These are phyloP conservation scores for Huntiella savannae DNA, from an alignment of 2,329 filamentous ascomycete species.

Conservation along the genomic window DNA sequence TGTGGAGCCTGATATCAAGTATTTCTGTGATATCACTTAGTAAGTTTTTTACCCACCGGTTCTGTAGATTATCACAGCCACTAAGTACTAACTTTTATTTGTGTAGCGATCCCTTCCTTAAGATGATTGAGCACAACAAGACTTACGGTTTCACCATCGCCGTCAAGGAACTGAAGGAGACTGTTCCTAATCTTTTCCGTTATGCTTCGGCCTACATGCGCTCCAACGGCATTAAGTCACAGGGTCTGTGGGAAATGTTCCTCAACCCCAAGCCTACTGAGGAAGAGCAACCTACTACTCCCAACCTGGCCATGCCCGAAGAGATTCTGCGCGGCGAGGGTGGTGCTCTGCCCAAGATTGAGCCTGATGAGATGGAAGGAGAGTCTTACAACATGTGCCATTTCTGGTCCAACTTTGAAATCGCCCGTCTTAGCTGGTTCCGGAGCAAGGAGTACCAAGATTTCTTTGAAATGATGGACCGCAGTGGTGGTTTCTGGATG, in stretches of 20 bases:
- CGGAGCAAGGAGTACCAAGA: conserved; percentile 93
- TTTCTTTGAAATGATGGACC: conserved; percentile 98
- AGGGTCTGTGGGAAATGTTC: conserved; percentile 98
- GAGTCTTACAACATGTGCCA: conserved; percentile 99
- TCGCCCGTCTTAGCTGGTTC: conserved; percentile 87
- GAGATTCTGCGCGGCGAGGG: conserved; percentile 56
- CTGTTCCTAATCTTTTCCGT: conserved; percentile 94
- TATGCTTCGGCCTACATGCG: conserved; percentile 98
- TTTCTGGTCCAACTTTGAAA: conserved; percentile 99
- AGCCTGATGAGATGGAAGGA: conserved; percentile 86
- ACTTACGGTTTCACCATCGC: conserved; percentile 98
- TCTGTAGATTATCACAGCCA: background rate
- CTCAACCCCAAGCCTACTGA: conserved; percentile 50
- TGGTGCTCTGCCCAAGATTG: conserved; percentile 57
- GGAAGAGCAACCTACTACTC: conserved; percentile 39
- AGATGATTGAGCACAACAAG: conserved; percentile 89
- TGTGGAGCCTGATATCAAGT: conserved; percentile 96
- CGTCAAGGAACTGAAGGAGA: conserved; percentile 93
- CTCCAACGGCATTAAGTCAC: conserved; percentile 70
- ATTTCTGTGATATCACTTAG: conserved; percentile 99
- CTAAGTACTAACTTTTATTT: background rate
- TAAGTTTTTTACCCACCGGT: conserved; percentile 23
- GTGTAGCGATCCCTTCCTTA: conserved; percentile 75
- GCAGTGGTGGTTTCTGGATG: conserved; percentile 97
- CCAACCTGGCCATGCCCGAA: conserved; percentile 52